Evolutionary conservation across 2,329 filamentous ascomycete genomes (phyloP), one percentile per base, ranked within the genome.

Genomic region (Coniochaeta sp.): DNA sequence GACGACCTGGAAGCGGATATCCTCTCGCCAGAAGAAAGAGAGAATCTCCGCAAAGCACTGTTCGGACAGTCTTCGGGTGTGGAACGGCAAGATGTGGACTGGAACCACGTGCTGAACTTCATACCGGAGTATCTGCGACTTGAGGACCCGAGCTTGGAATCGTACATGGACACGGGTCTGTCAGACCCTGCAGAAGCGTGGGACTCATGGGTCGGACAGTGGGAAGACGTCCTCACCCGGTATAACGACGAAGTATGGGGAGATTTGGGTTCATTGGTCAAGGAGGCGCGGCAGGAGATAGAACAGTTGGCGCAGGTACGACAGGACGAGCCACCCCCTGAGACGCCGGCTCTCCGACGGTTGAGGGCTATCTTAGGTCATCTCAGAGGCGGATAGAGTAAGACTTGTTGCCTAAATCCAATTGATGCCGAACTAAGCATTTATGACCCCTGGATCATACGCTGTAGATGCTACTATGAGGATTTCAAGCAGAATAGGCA

Each of bases 241-340:
- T 88, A 88, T 64, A 79, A 79, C 0, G 85, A 89, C 67, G 83
- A 89, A 59, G 86, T 90, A 26, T 90, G 87, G 88, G 88, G 87
- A 22, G 84, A 83, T 60, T 70, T 89, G 22, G 72, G 78, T 32
- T 77, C 81, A 3, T 73, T 88, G 36, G 79, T 86, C 10, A 73
- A 77, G 57, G 78, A 83, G 62, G 87, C 87, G 4, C 75, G 74
- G 60, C 71, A 72, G 54, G 87, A 90, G 68, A 70, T 89, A 22
- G 73, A 80, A 55, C 69, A 75, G 28, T 69, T 79, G 26, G 68
- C 73, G 58, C 65, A 69, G 30, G 59, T 61, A 14, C 50, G 62
- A 36, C 62, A 63, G 17, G 65, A 65, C 38, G 63, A 64, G 40
- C 66, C 60, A 9, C 64, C 67, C 16, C 64, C 70, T 12, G 64